These are phyloP conservation scores for Plectosphaerella sp. DNA, from an alignment of 2,329 filamentous ascomycete genomes.

Conservation along the genomic window DNA sequence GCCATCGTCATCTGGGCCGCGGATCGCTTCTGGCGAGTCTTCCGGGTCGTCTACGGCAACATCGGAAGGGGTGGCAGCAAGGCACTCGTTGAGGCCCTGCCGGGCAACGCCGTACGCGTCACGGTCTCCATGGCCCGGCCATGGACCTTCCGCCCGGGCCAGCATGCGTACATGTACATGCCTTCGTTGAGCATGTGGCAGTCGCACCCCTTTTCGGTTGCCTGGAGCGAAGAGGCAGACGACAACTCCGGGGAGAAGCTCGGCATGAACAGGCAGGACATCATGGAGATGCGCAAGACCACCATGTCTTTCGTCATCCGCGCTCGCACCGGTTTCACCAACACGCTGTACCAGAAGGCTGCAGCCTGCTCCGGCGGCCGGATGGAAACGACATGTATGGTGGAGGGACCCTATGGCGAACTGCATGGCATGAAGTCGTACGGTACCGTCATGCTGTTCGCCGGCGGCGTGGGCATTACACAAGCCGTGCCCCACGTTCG, in stretches of 20 bases:
- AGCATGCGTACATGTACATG: constrained; percentile 78
- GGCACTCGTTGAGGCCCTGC: constrained; percentile 69
- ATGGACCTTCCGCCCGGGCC: constrained; percentile 71
- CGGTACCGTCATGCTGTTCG: constrained; percentile 74
- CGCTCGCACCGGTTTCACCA: constrained; percentile 69
- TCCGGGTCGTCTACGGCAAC: constrained; percentile 61
- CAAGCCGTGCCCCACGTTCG: constrained; percentile 74
- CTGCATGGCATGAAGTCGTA: constrained; percentile 69
- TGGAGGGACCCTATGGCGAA: constrained; percentile 75
- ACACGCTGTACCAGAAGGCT: constrained; percentile 64
- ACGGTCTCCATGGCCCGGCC: constrained; percentile 71
- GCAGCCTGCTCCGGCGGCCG: constrained; percentile 55
- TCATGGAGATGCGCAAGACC: constrained; percentile 56
- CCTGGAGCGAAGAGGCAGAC: constrained; percentile 68
- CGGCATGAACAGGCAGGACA: constrained; percentile 55
- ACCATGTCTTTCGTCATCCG: constrained; percentile 69
- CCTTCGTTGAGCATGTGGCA: constrained; percentile 68
- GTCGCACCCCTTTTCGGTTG: constrained; percentile 75
- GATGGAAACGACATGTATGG: constrained; percentile 59
- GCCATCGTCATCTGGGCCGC: constrained; percentile 63
- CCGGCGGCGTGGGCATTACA: constrained; percentile 76
- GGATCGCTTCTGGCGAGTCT: constrained; percentile 58
- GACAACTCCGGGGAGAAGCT: constrained; percentile 47
- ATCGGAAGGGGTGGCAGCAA: constrained; percentile 61
- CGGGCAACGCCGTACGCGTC: constrained; percentile 69